Evolutionary conservation across 768 basidiomycete genomes (phyloP).

Genomic region (Tephrocybe sp.): DNA sequence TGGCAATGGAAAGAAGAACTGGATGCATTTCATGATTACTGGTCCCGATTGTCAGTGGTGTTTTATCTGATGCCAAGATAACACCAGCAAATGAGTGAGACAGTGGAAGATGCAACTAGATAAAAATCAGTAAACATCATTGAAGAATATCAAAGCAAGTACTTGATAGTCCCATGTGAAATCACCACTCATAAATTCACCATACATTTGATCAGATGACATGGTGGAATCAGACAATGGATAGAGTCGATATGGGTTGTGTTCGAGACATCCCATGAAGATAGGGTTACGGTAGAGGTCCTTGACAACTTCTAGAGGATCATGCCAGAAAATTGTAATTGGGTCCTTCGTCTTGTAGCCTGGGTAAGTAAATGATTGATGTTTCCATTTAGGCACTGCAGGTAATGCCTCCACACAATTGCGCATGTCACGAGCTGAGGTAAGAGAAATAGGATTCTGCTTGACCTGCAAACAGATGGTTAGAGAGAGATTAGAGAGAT

Average conservation of each 20-base stretch:
- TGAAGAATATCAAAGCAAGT: neutral
- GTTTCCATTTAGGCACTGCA: neutral
- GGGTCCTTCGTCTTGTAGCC: constrained; percentile 1
- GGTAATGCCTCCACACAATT: neutral
- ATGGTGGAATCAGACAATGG: constrained; percentile 4
- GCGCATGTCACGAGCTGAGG: neutral
- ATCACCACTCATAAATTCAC: constrained; percentile 24
- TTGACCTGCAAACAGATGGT: neutral
- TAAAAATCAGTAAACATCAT: too few species aligned
- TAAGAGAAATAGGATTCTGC: too few species aligned
- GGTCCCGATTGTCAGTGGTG: too few species aligned
- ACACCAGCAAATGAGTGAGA: neutral
- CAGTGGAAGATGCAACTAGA: neutral
- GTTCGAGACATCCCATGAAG: neutral
- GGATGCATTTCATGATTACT: neutral
- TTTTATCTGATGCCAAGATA: too few species aligned
- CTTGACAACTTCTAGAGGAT: neutral
- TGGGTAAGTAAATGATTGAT: neutral
- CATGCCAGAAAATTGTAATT: neutral
- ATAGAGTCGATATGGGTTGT: constrained; percentile 19
- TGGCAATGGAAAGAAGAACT: neutral
- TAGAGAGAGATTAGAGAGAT: too few species aligned
- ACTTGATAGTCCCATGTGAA: constrained; percentile 27
- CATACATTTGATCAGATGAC: constrained; percentile 17
- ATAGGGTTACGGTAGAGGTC: neutral